A percentile compares a stretch with the other conserved stretches of the same genome.
These are phyloP conservation scores for Lichtheimia ornata DNA, from an alignment of 371 early-diverging fungal species.

Conservation along the genomic window DNA sequence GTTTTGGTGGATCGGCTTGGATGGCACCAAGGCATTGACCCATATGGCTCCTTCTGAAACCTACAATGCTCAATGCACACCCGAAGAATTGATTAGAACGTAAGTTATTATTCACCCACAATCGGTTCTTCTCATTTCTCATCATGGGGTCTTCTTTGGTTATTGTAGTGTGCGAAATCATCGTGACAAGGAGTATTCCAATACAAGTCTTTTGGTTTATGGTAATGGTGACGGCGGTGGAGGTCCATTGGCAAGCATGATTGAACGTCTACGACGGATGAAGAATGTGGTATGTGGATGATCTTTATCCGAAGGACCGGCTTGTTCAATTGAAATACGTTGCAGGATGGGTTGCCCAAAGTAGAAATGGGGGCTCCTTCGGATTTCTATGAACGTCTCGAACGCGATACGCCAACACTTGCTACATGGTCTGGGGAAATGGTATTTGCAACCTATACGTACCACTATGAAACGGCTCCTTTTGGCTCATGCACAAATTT, in stretches of 20 bases:
- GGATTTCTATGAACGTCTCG: constrained; percentile 80
- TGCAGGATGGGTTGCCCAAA: constrained; percentile 75
- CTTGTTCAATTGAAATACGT: background rate
- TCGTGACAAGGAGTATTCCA: constrained; percentile 49
- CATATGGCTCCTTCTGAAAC: constrained; percentile 89
- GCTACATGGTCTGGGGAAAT: constrained; percentile 93
- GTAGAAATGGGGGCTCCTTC: constrained; percentile 77
- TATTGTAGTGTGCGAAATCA: constrained; percentile 34
- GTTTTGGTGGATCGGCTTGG: constrained; percentile 83
- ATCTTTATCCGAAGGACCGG: too few relatives aligned
- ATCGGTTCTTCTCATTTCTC: background rate
- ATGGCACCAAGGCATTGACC: constrained; percentile 71
- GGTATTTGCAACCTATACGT: constrained; percentile 33
- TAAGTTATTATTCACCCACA: constrained; percentile 14
- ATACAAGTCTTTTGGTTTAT: constrained; percentile 82
- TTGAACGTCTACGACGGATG: constrained; percentile 82
- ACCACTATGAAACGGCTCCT: background rate
- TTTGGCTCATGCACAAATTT: background rate
- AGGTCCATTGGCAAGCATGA: constrained; percentile 85
- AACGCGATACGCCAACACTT: constrained; percentile 66
- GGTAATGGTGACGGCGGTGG: constrained; percentile 98
- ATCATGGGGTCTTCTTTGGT: background rate
- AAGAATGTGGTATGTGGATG: constrained; percentile 56
- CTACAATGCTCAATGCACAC: constrained; percentile 25
- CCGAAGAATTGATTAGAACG: constrained; percentile 19